These are phyloP conservation scores for Mycosarcoma maydis DNA, from an alignment of 1,284 basidiomycete genomes.

Conservation along the genomic window DNA sequence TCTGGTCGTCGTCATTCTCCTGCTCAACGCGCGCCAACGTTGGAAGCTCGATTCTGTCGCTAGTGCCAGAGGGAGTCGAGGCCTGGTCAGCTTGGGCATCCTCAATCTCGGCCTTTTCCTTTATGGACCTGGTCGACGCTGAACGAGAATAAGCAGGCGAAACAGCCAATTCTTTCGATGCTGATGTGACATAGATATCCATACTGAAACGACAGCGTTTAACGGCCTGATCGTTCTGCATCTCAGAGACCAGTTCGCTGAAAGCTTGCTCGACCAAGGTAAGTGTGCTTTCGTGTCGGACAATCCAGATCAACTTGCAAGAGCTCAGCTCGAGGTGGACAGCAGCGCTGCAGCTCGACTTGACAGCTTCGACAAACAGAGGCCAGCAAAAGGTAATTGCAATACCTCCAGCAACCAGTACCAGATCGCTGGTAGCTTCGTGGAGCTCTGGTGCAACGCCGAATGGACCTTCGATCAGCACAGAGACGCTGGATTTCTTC, in stretches of 20 bases:
- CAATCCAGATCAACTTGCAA: slow-evolving; percentile 49
- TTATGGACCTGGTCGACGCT: slow-evolving; percentile 2
- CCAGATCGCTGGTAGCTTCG: slow-evolving; percentile 9
- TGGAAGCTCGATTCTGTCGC: background rate
- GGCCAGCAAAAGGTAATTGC: slow-evolving; percentile 52
- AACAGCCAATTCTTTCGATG: background rate
- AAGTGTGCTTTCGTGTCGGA: slow-evolving; percentile 25
- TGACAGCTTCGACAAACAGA: slow-evolving; percentile 23
- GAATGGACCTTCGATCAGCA: slow-evolving; percentile 52
- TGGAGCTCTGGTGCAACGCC: slow-evolving; percentile 14
- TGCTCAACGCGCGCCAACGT: slow-evolving; percentile 1
- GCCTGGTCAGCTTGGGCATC: background rate
- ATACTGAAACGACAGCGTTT: slow-evolving; percentile 11
- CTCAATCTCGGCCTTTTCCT: background rate
- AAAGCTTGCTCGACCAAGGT: slow-evolving; percentile 10
- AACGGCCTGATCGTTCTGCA: background rate
- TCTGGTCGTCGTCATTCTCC: background rate
- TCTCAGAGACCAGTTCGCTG: slow-evolving; percentile 5
- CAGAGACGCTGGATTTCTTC: slow-evolving; percentile 1
- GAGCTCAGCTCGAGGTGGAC: background rate
- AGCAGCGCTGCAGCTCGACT: no score
- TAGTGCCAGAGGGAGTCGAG: slow-evolving; percentile 1
- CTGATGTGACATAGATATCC: slow-evolving; percentile 30
- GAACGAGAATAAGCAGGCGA: background rate
- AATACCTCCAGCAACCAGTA: slow-evolving; percentile 47